Conservation (phyloP, 305 asterid genomes). For the Solanum hybrid region DNA sequence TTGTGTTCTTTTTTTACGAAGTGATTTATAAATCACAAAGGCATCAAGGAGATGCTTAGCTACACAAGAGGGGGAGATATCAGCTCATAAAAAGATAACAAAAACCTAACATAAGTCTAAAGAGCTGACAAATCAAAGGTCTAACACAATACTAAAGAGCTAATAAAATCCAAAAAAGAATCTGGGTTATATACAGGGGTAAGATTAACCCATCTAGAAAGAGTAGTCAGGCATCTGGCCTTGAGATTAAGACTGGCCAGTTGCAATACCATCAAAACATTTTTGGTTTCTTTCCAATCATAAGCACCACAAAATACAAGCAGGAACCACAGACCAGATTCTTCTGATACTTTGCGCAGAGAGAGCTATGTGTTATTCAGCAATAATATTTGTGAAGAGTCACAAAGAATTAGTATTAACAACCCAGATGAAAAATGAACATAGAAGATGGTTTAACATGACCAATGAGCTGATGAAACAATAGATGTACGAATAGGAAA, state of each 20-base stretch:
- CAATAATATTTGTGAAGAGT: not conserved
- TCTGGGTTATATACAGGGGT: not conserved
- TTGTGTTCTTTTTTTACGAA: not conserved
- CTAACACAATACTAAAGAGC: not conserved
- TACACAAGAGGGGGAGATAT: not conserved
- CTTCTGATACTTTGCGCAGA: not conserved
- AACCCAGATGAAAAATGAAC: not conserved
- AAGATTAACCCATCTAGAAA: not conserved
- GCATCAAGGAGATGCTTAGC: not conserved
- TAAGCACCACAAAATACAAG: not conserved
- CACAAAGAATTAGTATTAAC: not conserved
- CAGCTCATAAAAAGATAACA: not conserved
- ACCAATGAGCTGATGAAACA: not conserved
- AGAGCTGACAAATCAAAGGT: not conserved
- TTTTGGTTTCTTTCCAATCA: not conserved
- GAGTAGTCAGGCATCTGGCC: not conserved
- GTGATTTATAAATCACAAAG: not conserved
- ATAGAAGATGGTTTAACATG: not conserved
- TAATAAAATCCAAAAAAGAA: not conserved
- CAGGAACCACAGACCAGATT: not conserved
- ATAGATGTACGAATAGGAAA: slow-evolving; percentile 6
- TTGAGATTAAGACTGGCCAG: not conserved
- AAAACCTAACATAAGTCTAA: not conserved
- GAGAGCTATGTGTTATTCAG: not conserved
- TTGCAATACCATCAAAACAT: not conserved